phyloP scores from a whole-genome alignment of 179 eudicot genomes.

The Amaranthus tricolor region DNA sequence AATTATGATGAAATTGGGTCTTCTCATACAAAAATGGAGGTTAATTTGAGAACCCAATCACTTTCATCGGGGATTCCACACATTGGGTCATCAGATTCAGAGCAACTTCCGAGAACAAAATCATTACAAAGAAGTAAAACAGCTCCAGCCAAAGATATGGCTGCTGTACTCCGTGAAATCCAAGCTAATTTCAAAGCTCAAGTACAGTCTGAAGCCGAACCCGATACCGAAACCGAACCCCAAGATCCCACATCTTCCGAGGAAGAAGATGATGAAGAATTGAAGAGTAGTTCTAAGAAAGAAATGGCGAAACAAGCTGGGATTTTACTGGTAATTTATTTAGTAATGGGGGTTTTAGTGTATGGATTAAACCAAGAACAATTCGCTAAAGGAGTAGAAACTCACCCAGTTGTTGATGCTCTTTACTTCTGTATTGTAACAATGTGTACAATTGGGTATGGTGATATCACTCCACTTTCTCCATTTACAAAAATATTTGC shows the following conservation, averaged over 20 bases:
- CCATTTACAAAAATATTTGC: constrained; percentile 50
- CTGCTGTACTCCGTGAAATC: constrained; percentile 24
- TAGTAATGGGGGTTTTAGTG: constrained; percentile 43
- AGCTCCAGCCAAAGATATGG: constrained; percentile 47
- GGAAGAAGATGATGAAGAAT: constrained; percentile 7
- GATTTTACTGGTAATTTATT: constrained; percentile 34
- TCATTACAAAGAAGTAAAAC: constrained; percentile 42
- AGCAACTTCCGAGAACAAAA: constrained; percentile 13
- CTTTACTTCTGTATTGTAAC: constrained; percentile 67
- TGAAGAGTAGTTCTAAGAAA: not conserved
- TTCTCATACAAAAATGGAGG: too few relatives aligned
- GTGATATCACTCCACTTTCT: constrained; percentile 56
- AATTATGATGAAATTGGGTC: too few relatives aligned
- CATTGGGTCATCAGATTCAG: not conserved
- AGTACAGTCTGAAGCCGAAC: not conserved
- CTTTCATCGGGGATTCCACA: too few relatives aligned
- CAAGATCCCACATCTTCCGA: not conserved
- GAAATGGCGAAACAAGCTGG: constrained; percentile 34
- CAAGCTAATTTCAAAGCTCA: not conserved
- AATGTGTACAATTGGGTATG: constrained; percentile 79
- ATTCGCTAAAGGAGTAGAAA: constrained; percentile 43
- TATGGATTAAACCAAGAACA: constrained; percentile 39
- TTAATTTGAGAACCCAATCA: too few relatives aligned
- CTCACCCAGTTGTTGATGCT: constrained; percentile 58
- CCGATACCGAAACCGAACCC: not conserved